phyloP scores from a whole-genome alignment of 192 early-diverging fungal genomes.

The Phycomyces blakesleeanus region DNA sequence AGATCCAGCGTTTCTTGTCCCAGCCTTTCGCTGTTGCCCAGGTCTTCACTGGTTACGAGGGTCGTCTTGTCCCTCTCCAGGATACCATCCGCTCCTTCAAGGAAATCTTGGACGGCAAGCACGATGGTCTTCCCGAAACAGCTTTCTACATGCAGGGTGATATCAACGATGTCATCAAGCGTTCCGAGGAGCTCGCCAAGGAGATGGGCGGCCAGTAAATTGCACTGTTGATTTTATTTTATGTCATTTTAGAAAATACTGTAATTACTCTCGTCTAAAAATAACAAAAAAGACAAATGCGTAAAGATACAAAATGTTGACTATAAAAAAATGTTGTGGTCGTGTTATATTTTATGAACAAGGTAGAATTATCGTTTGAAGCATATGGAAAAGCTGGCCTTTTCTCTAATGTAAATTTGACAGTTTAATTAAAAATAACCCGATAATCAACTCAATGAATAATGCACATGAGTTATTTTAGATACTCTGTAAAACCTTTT shows the following conservation, averaged over 20 bases:
- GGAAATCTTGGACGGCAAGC: conserved; percentile 96
- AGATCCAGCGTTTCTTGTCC: conserved; percentile 99
- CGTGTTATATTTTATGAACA: too few species aligned
- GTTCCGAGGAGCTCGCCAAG: conserved; percentile 62
- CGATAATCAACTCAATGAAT: too few species aligned
- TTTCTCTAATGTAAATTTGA: too few species aligned
- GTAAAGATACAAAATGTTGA: background rate
- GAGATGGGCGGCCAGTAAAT: conserved; percentile 28
- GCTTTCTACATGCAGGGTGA: conserved; percentile 99
- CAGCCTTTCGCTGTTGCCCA: conserved; percentile 97
- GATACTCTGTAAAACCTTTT: too few species aligned
- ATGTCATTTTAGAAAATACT: conserved; percentile 4
- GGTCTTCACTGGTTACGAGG: conserved; percentile 97
- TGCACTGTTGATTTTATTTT: conserved; percentile 3
- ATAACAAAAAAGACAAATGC: background rate
- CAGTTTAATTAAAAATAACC: too few species aligned
- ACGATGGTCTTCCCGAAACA: conserved; percentile 89
- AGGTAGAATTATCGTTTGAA: too few species aligned
- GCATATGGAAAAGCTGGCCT: too few species aligned
- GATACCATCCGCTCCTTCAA: conserved; percentile 97
- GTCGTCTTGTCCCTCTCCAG: conserved; percentile 82
- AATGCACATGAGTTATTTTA: too few species aligned
- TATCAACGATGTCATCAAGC: conserved; percentile 89
- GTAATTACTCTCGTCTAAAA: conserved; percentile 5
- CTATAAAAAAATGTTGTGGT: background rate